Percentiles rank a stretch among this genome's conserved stretches.
Evolutionary conservation across 2,329 filamentous ascomycete species (phyloP).

Genomic region (Calonectria crousiana): DNA sequence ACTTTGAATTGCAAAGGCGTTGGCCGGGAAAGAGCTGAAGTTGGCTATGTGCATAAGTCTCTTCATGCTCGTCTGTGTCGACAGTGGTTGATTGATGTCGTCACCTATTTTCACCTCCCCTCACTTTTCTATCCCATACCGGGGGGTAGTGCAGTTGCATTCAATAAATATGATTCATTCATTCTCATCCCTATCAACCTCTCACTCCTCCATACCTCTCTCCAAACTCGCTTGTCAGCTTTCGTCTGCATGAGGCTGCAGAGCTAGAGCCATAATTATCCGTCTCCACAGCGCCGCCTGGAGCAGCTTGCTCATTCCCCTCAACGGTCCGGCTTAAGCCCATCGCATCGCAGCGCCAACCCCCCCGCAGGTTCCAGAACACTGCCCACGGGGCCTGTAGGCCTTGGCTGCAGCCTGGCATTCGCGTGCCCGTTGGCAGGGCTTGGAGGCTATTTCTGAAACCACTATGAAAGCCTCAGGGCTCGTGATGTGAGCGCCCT

Average conservation of each 20-base stretch:
- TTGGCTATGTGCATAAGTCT: neutral
- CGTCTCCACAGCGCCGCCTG: neutral
- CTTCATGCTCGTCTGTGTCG: neutral
- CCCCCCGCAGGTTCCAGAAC: constrained; percentile 12
- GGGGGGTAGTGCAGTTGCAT: neutral
- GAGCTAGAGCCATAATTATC: constrained; percentile 1
- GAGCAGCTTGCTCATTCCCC: neutral
- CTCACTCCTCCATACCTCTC: neutral
- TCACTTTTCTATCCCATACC: neutral
- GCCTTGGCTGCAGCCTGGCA: constrained; percentile 3
- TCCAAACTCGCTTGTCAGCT: neutral
- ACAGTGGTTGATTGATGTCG: neutral
- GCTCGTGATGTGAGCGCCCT: neutral
- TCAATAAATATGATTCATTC: neutral
- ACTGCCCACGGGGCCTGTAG: neutral
- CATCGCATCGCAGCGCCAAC: neutral
- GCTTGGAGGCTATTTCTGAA: constrained; percentile 4
- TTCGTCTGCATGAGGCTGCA: neutral
- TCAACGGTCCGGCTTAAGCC: neutral
- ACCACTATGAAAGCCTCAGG: neutral
- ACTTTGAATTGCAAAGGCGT: neutral
- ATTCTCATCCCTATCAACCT: neutral
- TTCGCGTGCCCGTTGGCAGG: neutral
- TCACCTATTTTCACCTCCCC: neutral
- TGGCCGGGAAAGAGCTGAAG: neutral